These are phyloP conservation scores for Globisporangium emineosum DNA, from an alignment of 352 stramenopile genomes.

Conservation along the genomic window DNA sequence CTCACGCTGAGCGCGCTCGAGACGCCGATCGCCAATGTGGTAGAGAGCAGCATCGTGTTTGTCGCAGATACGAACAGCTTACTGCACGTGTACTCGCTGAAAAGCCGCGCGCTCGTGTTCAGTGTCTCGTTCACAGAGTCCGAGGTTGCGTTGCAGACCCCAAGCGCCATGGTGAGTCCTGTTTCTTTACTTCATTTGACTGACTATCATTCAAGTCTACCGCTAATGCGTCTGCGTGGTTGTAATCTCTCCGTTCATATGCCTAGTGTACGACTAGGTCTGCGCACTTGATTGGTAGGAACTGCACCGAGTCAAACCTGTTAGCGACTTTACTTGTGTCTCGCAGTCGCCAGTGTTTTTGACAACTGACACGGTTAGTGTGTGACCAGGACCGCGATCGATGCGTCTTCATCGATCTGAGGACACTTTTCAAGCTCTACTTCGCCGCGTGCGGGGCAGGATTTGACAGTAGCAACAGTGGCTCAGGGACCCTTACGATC, in stretches of 20 bases:
- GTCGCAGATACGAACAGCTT: constrained; percentile 27
- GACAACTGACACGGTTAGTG: constrained; percentile 21
- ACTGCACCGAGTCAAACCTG: too few relatives aligned
- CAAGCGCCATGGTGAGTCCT: constrained; percentile 20
- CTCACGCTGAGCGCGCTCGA: constrained; percentile 25
- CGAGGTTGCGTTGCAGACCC: constrained; percentile 12
- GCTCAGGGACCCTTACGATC: neutral
- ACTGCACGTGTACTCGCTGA: constrained; percentile 33
- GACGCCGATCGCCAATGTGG: constrained; percentile 23
- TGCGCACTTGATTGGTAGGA: constrained; percentile 20
- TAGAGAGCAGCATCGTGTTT: constrained; percentile 33
- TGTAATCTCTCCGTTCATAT: neutral
- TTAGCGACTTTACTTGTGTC: too few relatives aligned
- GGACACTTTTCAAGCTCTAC: constrained; percentile 35
- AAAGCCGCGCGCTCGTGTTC: constrained; percentile 24
- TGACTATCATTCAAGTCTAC: neutral
- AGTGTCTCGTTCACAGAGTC: constrained; percentile 16
- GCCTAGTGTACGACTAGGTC: constrained; percentile 14
- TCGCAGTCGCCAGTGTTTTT: neutral
- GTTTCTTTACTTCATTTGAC: neutral
- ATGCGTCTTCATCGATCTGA: constrained; percentile 28
- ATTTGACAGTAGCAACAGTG: neutral
- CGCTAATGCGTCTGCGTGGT: neutral
- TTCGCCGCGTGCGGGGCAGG: neutral
- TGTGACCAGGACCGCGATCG: constrained; percentile 30